Base-by-base conservation (phyloP, 1,139 yeast genomes). In the Saccharomycopsis crataegensis region DNA sequence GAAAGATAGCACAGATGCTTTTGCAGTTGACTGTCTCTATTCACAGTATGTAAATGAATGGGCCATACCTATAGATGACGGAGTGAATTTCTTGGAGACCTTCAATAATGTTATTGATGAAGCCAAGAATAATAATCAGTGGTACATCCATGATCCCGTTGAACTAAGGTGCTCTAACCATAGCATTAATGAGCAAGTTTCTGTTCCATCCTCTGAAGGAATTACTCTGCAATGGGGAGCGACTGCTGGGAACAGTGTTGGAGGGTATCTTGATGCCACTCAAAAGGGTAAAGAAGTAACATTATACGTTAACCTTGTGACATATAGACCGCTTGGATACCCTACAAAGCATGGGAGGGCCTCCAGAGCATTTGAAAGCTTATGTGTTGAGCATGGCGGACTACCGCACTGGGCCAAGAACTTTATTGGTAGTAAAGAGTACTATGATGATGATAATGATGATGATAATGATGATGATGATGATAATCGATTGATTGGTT, bases 341-440 rank as follows among this genome's bases (percentile, higher is more conserved):
- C 78, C 84, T 62, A 83, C 90, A 6, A 83, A 86, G 46, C 83
- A 90, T 49, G 83, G 81, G 56, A 76, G 80, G 60, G 93, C 98
- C 96, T 93, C 79, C 69, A 78, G 79, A 52, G 74, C 75, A n/a
- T 93, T 93, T 67, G 99, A 93, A 68, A 77, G 79, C 56, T 78
- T 88, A 1, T 75, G 91, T 75, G 75, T 76, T 53, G 80, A 79
- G 40, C 91, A 86, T 28, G 91, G 87, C 43, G 99, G 99, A 49
- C 87, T 84, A 66, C 99, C 99, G 1, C 99, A 93, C 67, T 93
- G 99, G 99, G 99, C 99, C n/a, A 93, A 93, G 74, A 91, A 91
- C 69, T 93, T 90, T 66, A 76, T 90, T 60, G 96, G 96, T 2
- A 70, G 82, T 37, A 72, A 71, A 8, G 74, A 34, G 16, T 55